phyloP scores from a whole-genome alignment of 768 basidiomycete species.

The Suillus placidus region DNA sequence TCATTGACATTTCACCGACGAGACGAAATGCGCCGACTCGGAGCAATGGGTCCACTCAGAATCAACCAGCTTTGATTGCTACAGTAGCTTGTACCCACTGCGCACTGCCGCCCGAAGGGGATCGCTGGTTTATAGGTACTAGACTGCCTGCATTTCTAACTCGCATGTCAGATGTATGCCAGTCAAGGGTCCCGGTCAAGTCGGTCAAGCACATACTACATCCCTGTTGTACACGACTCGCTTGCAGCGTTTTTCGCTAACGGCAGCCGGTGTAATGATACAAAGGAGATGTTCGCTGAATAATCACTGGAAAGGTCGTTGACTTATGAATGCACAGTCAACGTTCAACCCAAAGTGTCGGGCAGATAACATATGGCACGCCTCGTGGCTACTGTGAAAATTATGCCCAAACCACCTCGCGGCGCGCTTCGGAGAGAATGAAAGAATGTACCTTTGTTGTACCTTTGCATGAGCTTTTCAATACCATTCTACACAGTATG shows the following conservation, averaged over 20 bases:
- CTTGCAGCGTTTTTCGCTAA: neutral
- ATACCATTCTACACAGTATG: neutral
- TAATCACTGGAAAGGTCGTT: neutral
- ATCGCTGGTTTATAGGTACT: neutral
- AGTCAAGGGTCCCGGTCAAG: neutral
- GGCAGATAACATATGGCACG: neutral
- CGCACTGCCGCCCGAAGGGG: neutral
- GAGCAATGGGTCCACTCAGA: neutral
- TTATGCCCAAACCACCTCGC: neutral
- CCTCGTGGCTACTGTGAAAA: neutral
- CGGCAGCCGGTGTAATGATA: neutral
- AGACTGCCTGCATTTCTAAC: neutral
- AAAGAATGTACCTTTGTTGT: neutral
- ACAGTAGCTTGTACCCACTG: neutral
- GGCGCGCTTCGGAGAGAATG: neutral
- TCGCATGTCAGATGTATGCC: neutral
- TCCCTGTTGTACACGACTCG: neutral
- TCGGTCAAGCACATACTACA: neutral
- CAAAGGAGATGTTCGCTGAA: too few species aligned
- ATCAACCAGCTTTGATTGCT: neutral
- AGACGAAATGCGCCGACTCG: neutral
- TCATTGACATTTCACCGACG: neutral
- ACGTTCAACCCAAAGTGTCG: neutral
- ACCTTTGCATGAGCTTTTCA: neutral
- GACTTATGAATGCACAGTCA: neutral